phyloP scores from a whole-genome alignment of 306 rosid genomes.

The Ceratonia siliqua region DNA sequence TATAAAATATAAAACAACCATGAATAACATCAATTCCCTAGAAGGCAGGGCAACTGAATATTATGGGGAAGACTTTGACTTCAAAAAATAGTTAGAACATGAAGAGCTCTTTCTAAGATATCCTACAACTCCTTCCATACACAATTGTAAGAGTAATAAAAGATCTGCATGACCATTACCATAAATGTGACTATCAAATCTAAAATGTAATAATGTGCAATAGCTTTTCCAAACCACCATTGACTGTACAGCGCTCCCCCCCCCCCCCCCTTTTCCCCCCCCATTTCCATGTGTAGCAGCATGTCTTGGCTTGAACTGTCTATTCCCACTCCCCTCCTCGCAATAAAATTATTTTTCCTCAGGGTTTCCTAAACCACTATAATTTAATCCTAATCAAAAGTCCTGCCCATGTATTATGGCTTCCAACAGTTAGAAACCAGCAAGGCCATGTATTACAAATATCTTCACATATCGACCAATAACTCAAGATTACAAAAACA shows the following conservation, averaged over 20 bases:
- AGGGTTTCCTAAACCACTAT: not conserved
- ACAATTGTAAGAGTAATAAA: not conserved
- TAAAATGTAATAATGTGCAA: not conserved
- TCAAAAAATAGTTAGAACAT: not conserved
- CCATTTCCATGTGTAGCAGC: too few species aligned
- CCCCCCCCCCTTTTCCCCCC: too few species aligned
- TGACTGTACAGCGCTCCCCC: not conserved
- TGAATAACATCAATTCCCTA: not conserved
- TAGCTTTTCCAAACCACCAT: not conserved
- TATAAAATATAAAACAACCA: conserved; percentile 5
- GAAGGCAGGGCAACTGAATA: conserved; percentile 7
- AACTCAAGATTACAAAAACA: conserved; percentile 15
- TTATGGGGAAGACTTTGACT: not conserved
- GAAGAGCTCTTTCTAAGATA: not conserved
- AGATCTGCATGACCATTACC: not conserved
- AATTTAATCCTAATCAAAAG: not conserved
- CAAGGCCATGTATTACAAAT: not conserved
- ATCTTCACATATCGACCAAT: conserved; percentile 19
- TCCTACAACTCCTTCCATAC: not conserved
- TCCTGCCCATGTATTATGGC: not conserved
- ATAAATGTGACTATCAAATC: not conserved
- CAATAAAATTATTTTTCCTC: not conserved
- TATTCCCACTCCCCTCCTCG: not conserved
- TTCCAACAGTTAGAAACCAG: conserved; percentile 14
- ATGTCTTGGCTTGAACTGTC: not conserved